Conservation (phyloP, 257 asterid species). For the Linderniella brevidens region DNA sequence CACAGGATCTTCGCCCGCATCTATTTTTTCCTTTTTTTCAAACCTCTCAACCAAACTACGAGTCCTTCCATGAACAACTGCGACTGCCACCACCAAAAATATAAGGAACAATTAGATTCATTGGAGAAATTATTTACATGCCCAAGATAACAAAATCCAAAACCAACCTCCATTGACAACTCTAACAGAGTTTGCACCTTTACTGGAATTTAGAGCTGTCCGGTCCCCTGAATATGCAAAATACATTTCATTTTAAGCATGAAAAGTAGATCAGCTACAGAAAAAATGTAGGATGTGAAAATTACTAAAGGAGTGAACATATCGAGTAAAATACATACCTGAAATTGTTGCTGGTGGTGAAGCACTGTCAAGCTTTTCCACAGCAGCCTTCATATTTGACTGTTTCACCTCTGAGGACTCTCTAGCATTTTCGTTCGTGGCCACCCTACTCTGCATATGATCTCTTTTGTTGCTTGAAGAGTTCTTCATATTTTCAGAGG, state of each 20-base stretch:
- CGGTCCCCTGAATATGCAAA: slow-evolving; percentile 26
- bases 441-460: slow-evolving; percentile 23
- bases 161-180: slow-evolving; percentile 80
- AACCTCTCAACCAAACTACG: slow-evolving; percentile 90
- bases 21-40: slow-evolving; percentile 45
- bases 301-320: too few species aligned
- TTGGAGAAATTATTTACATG: slow-evolving; percentile 3
- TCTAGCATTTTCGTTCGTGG: slow-evolving; percentile 30
- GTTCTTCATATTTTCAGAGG: slow-evolving; percentile 16
- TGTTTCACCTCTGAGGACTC: slow-evolving; percentile 44
- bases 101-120: slow-evolving; percentile 10
- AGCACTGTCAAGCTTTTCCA: slow-evolving; percentile 35
- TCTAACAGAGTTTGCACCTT: slow-evolving; percentile 36
- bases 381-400: slow-evolving; percentile 23
- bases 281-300: too few species aligned
- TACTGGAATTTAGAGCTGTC: slow-evolving; percentile 21
- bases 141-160: slow-evolving; percentile 5
- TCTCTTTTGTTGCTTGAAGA: slow-evolving; percentile 27
- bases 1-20: slow-evolving; percentile 23
- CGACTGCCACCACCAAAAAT: slow-evolving; percentile 35
- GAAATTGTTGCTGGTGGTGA: slow-evolving; percentile 20
- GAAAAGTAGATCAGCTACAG: background rate
- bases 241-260: slow-evolving; percentile 3
- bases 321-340: slow-evolving; percentile 14
- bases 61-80: slow-evolving; percentile 79